phyloP scores from a whole-genome alignment of 805 yeast genomes.

The Sugiyamaella americana region DNA sequence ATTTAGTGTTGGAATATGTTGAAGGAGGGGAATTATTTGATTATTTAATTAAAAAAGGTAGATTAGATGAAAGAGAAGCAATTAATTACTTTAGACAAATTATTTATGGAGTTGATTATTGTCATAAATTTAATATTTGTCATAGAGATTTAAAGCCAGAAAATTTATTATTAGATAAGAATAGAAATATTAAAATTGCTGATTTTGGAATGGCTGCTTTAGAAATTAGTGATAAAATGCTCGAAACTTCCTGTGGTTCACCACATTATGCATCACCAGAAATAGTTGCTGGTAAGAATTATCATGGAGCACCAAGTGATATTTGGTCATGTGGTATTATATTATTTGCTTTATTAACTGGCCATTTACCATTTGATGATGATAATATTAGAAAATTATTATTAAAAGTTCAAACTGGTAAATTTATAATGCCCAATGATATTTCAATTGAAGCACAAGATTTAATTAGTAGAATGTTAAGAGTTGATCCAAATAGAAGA shows the following conservation, averaged over 20 bases:
- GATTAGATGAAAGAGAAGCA: constrained; percentile 84
- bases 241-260: constrained; percentile 95
- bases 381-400: constrained; percentile 84
- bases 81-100: constrained; percentile 83
- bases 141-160: constrained; percentile 86
- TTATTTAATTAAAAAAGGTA: constrained; percentile 80
- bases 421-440: constrained; percentile 73
- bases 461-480: constrained; percentile 70
- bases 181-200: constrained; percentile 88
- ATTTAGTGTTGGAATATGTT: constrained; percentile 87
- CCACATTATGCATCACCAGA: constrained; percentile 99
- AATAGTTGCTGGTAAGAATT: constrained; percentile 88
- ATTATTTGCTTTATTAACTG: constrained; percentile 86
- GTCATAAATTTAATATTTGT: constrained; percentile 81
- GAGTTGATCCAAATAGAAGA: constrained; percentile 74
- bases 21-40: constrained; percentile 98
- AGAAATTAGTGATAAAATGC: constrained; percentile 69
- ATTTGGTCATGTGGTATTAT: constrained; percentile 99
- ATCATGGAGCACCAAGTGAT: constrained; percentile 95
- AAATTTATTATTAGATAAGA: constrained; percentile 69
- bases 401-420: constrained; percentile 86
- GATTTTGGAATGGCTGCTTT: constrained; percentile 99
- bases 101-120: constrained; percentile 73
- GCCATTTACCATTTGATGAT: constrained; percentile 95
- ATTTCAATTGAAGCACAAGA: constrained; percentile 83